Percentiles rank a stretch among this genome's conserved stretches.
These are phyloP conservation scores for Erodium maritimum DNA, from an alignment of 345 rosid species.

Conservation along the genomic window DNA sequence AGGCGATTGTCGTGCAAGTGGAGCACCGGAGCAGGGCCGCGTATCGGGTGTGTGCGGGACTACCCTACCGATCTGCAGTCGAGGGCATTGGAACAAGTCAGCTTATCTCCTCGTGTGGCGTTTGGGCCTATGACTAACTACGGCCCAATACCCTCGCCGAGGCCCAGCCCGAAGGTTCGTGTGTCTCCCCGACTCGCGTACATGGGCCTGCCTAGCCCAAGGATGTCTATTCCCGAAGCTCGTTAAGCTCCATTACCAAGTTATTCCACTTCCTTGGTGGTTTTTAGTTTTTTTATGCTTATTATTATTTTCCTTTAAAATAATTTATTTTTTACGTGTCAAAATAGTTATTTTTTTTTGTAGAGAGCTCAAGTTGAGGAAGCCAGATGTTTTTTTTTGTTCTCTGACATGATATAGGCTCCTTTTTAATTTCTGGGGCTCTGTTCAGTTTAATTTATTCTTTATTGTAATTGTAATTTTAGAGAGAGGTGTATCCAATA, in stretches of 20 bases:
- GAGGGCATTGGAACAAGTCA: slow-evolving; percentile 72
- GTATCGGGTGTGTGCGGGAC: slow-evolving; percentile 83
- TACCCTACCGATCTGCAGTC: slow-evolving; percentile 59
- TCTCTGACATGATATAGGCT: too few relatives aligned
- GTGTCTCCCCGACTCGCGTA: slow-evolving; percentile 67
- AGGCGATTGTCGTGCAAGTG: slow-evolving; percentile 53
- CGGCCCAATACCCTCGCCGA: slow-evolving; percentile 82
- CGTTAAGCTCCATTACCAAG: neutral
- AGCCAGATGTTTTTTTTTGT: too few relatives aligned
- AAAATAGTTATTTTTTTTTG: too few relatives aligned
- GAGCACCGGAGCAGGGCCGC: slow-evolving; percentile 66
- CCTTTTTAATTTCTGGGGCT: too few relatives aligned
- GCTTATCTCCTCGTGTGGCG: slow-evolving; percentile 57
- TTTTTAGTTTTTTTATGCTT: neutral
- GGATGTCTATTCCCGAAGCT: slow-evolving; percentile 20
- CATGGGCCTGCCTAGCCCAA: slow-evolving; percentile 79
- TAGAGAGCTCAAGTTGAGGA: too few relatives aligned
- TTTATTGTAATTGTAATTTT: too few relatives aligned
- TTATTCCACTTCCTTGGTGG: neutral
- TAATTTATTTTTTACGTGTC: too few relatives aligned
- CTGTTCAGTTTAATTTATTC: too few relatives aligned
- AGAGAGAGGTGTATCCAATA: too few relatives aligned
- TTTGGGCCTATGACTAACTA: slow-evolving; percentile 17
- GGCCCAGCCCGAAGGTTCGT: slow-evolving; percentile 67
- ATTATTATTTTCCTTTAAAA: too few relatives aligned